phyloP scores from a whole-genome alignment of 768 basidiomycete genomes.

The Hypholoma fasciculare region DNA sequence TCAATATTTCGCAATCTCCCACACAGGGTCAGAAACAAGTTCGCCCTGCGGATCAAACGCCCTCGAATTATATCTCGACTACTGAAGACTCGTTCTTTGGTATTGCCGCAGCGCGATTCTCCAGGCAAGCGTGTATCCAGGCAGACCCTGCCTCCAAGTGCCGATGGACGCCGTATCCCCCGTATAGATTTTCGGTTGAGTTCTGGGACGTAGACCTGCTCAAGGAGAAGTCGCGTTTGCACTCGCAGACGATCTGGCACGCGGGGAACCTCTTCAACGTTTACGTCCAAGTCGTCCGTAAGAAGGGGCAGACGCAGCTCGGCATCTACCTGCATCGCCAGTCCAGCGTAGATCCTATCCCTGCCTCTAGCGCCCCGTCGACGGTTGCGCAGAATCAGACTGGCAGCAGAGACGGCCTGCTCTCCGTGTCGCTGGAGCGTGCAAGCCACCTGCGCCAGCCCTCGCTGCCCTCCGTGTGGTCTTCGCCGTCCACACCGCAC shows the following conservation, averaged over 20 bases:
- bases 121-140: conserved; percentile 39
- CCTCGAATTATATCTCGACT: conserved; percentile 18
- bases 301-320: conserved; percentile 73
- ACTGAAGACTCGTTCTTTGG: conserved; percentile 67
- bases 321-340: conserved; percentile 91
- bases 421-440: neutral
- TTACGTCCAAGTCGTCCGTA: conserved; percentile 85
- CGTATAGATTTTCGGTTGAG: conserved; percentile 84
- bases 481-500: conserved; percentile 30
- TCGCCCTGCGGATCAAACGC: conserved; percentile 7
- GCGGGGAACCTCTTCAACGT: conserved; percentile 88
- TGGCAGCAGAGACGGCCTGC: conserved; percentile 4
- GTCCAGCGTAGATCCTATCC: conserved; percentile 76
- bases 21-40: conserved; percentile 10
- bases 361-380: conserved; percentile 62
- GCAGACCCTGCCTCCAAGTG: conserved; percentile 44
- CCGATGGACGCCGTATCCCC: conserved; percentile 72
- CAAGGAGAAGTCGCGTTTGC: conserved; percentile 80
- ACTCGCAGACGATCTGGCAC: conserved; percentile 88
- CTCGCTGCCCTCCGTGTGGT: conserved; percentile 28
- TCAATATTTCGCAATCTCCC: conserved; percentile 39
- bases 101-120: conserved; percentile 45
- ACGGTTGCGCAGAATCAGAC: neutral
- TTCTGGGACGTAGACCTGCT: conserved; percentile 86
- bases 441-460: conserved; percentile 26